These are phyloP conservation scores for Ceratocystis huliohia DNA, from an alignment of 2,329 filamentous ascomycete species.

Conservation along the genomic window DNA sequence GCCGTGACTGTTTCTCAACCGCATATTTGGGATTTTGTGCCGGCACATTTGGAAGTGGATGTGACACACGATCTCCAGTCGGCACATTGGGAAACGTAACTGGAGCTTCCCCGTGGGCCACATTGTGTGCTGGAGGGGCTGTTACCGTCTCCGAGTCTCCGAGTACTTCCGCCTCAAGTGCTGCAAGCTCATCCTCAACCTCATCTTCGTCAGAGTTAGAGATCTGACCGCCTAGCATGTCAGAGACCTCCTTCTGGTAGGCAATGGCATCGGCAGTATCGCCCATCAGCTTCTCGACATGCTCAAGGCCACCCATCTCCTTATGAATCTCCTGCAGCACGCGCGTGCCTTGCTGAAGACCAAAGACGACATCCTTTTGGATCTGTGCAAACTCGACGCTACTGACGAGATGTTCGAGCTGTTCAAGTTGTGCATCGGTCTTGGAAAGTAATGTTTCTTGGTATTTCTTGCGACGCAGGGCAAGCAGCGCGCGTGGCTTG, in stretches of 20 bases:
- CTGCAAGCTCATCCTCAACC: constrained; percentile 87
- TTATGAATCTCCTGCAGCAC: constrained; percentile 83
- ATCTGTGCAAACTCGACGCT: constrained; percentile 93
- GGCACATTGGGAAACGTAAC: constrained; percentile 13
- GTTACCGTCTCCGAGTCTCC: background rate
- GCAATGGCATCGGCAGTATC: constrained; percentile 81
- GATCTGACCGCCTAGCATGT: constrained; percentile 78
- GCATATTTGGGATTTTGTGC: background rate
- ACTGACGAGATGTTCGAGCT: constrained; percentile 75
- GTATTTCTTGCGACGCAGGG: constrained; percentile 89
- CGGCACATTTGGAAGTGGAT: background rate
- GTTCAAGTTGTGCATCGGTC: constrained; percentile 86
- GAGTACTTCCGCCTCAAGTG: constrained; percentile 45
- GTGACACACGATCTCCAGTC: constrained; percentile 1
- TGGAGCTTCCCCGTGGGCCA: background rate
- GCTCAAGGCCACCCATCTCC: constrained; percentile 91
- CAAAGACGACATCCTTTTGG: constrained; percentile 91
- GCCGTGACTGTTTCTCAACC: background rate
- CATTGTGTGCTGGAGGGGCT: background rate
- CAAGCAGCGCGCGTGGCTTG: constrained; percentile 69
- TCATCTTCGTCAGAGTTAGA: constrained; percentile 94
- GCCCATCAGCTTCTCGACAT: constrained; percentile 88
- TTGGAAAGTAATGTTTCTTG: constrained; percentile 79
- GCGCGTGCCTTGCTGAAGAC: constrained; percentile 77
- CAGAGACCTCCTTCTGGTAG: constrained; percentile 91